phyloP scores from a whole-genome alignment of 306 rosid species.

The Delonix regia region DNA sequence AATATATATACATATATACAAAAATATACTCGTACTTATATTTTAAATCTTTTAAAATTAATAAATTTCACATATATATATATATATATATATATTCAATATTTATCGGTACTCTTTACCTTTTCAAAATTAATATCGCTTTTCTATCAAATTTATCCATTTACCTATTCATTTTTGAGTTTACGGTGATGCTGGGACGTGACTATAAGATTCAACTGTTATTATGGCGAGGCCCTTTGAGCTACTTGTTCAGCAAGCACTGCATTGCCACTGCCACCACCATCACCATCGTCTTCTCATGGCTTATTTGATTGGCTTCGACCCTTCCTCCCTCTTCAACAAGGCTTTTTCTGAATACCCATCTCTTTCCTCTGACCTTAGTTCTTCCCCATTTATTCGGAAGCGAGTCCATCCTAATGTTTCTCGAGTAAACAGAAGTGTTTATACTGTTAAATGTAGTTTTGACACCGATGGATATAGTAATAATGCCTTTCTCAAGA shows the following conservation, averaged over 20 bases:
- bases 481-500: slow-evolving; percentile 40
- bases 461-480: slow-evolving; percentile 31
- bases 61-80: too few species aligned
- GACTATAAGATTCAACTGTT: slow-evolving; percentile 34
- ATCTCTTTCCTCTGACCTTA: slow-evolving; percentile 13
- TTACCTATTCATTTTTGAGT: not conserved
- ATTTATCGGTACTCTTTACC: too few species aligned
- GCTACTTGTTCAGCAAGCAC: slow-evolving; percentile 41
- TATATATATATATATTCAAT: too few species aligned
- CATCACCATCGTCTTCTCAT: slow-evolving; percentile 18
- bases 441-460: slow-evolving; percentile 40
- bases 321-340: slow-evolving; percentile 44
- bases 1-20: too few species aligned
- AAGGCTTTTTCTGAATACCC: slow-evolving; percentile 31
- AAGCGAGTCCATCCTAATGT: slow-evolving; percentile 35
- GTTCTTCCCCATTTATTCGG: slow-evolving; percentile 29
- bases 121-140: slow-evolving; percentile 19
- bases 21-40: too few species aligned
- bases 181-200: slow-evolving; percentile 38
- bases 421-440: slow-evolving; percentile 35
- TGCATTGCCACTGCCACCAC: slow-evolving; percentile 4
- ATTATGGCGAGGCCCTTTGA: slow-evolving; percentile 40
- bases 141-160: slow-evolving; percentile 26
- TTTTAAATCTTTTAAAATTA: too few species aligned
- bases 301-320: slow-evolving; percentile 45